Conservation (phyloP, 164 flowering plant species). For the Magnolia sinica region DNA sequence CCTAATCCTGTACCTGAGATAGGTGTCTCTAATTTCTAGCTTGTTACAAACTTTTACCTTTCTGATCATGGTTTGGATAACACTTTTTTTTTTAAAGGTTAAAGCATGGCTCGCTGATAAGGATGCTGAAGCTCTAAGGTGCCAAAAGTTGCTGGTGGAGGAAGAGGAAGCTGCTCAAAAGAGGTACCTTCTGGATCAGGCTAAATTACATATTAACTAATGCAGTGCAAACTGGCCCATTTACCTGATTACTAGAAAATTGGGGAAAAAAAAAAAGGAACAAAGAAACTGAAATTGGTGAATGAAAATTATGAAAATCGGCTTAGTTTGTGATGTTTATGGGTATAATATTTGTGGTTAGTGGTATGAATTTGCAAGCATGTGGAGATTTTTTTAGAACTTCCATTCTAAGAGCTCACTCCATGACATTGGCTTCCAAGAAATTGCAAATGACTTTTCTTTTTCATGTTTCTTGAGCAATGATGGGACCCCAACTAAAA, state of each 20-base stretch:
- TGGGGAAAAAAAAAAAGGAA: not conserved
- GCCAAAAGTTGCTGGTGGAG: conserved; percentile 86
- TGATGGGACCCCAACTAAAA: too few relatives aligned
- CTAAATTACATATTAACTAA: not conserved
- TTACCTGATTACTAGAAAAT: not conserved
- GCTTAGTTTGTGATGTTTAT: too few relatives aligned
- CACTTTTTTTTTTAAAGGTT: conserved; percentile 61
- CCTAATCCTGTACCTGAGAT: too few relatives aligned
- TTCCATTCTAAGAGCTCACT: too few relatives aligned
- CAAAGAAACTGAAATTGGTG: not conserved
- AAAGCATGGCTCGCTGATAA: conserved; percentile 81
- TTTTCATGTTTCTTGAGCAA: too few relatives aligned
- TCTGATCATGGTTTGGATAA: not conserved
- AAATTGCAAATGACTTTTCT: too few relatives aligned
- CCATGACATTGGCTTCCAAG: too few relatives aligned
- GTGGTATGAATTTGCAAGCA: too few relatives aligned
- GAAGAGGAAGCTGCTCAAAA: conserved; percentile 92
- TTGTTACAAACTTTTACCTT: not conserved
- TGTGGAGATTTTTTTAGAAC: too few relatives aligned
- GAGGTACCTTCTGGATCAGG: conserved; percentile 37
- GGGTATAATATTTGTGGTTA: too few relatives aligned
- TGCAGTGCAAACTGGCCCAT: not conserved
- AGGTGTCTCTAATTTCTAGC: too few relatives aligned
- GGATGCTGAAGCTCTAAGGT: conserved; percentile 89
- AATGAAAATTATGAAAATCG: too few relatives aligned